Evolutionary conservation across 257 asterid species (phyloP), one percentile per base, ranked within the genome.

Genomic region (Solanum tacnaense): DNA sequence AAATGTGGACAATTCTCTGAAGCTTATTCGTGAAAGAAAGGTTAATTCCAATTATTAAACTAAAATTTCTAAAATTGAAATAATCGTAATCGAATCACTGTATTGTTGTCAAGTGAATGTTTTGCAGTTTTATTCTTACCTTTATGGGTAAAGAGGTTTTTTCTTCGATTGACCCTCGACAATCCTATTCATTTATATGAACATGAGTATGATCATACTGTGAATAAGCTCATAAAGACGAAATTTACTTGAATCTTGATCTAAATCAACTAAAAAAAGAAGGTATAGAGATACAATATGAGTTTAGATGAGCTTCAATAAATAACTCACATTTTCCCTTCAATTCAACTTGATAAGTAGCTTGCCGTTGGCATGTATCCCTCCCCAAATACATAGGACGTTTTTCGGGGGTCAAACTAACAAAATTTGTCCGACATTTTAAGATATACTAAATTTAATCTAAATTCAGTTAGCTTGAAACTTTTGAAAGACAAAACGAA

Each of bases 1-100:
- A 85, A 92, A 92, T 5, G 90, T 91, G 89, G 93, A 92, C 36
- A 85, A 87, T 60, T 89, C 94, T 60, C 52, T 92, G 41, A 89
- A 31, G 76, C 46, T 71, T 52, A 92, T 92, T 72, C 88, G 94
- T 23, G 94, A 92, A 65, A 90, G 92, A 67, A 92, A 92, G 94
- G 94, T 92, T 44, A n/a, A 39, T 18, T 60, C 13, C 56, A 13
- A 29, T 46, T 46, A 81, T 81, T 23, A 81, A 44, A 16, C 85
- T 41, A 25, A 44, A 13, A 5, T 27, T 27, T 39, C 35, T 78
- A 78, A 71, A 41, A 41, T 39, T 86, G 8, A 86, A 27, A 18
- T n/a, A 70, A 44, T 3, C 29, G 38, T 46, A 20, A 49, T 52
- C 16, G 11, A 15, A 52, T 52, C 31, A 27, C 18, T 84, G 12